Evolutionary conservation across 352 stramenopile species (phyloP).

Genomic region (Halophytophthora batemanensis): DNA sequence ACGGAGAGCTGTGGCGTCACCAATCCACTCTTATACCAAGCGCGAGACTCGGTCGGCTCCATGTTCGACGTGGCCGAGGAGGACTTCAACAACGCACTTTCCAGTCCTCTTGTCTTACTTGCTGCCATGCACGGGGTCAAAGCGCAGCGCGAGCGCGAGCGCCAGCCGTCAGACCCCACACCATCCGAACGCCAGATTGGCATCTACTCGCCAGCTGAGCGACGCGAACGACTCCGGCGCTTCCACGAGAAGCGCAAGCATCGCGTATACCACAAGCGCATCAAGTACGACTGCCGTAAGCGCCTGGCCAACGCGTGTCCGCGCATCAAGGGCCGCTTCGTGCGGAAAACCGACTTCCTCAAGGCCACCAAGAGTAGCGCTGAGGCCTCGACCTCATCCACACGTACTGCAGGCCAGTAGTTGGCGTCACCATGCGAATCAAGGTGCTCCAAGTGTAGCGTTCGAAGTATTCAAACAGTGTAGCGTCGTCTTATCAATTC

Average conservation of each 20-base stretch:
- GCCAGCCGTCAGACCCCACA: background rate
- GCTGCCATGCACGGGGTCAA: slow-evolving; percentile 5
- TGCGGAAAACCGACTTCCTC: slow-evolving; percentile 29
- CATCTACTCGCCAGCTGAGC: slow-evolving; percentile 51
- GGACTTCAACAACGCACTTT: no score
- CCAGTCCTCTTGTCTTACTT: no score
- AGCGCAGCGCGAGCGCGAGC: slow-evolving; percentile 1
- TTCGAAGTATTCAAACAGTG: no score
- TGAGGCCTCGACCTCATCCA: slow-evolving; percentile 3
- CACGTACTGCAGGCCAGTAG: slow-evolving; percentile 1
- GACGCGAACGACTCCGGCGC: slow-evolving; percentile 50
- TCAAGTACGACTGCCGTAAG: slow-evolving; percentile 77
- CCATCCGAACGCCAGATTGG: slow-evolving; percentile 42
- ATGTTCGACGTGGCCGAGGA: no score
- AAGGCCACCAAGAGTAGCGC: slow-evolving; percentile 9
- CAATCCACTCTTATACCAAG: no score
- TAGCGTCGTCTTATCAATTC: no score
- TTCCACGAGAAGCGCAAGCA: slow-evolving; percentile 76
- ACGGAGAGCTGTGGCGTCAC: no score
- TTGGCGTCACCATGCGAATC: background rate
- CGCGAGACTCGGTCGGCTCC: no score
- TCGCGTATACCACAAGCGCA: slow-evolving; percentile 64
- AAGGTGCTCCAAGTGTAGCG: no score
- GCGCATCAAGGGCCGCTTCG: slow-evolving; percentile 71
- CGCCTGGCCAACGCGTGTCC: slow-evolving; percentile 64